Evolutionary conservation across 1,284 basidiomycete species (phyloP).

Genomic region (Melampsora larici-populina): DNA sequence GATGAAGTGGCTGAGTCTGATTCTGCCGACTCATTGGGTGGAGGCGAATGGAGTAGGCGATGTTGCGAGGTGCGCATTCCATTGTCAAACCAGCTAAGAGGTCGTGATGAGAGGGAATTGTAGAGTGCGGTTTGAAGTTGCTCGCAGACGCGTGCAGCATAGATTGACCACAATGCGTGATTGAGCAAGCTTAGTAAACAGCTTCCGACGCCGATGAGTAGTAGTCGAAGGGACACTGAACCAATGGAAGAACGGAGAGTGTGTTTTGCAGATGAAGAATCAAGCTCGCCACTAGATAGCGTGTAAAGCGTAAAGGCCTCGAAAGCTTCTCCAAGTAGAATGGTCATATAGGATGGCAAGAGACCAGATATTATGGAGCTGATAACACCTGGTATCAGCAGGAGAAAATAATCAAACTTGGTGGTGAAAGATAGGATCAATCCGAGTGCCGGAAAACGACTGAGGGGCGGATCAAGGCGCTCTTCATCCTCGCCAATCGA

Average conservation of each 20-base stretch:
- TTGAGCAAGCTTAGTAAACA: constrained; percentile 71
- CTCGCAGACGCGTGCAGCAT: constrained; percentile 75
- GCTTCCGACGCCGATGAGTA: constrained; percentile 68
- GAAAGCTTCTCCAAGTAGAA: constrained; percentile 80
- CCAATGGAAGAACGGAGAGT: constrained; percentile 63
- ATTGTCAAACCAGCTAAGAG: constrained; percentile 50
- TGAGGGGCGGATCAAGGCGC: neutral
- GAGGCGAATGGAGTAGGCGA: neutral
- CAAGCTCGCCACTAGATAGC: constrained; percentile 54
- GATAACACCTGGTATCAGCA: constrained; percentile 67
- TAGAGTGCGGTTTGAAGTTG: constrained; percentile 70
- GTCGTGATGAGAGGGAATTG: constrained; percentile 61
- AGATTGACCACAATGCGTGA: constrained; percentile 77
- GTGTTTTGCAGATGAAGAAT: constrained; percentile 44
- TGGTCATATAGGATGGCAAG: constrained; percentile 89
- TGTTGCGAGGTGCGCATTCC: constrained; percentile 45
- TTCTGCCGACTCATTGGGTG: neutral
- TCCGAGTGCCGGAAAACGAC: constrained; percentile 42
- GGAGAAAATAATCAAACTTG: constrained; percentile 44
- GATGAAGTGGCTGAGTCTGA: constrained; percentile 61
- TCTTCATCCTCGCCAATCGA: neutral
- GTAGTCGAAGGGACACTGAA: constrained; percentile 66
- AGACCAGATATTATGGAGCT: constrained; percentile 69
- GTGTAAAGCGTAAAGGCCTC: constrained; percentile 65
- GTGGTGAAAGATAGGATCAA: constrained; percentile 48